Evolutionary conservation across 1,284 basidiomycete species (phyloP), one percentile per base, ranked within the genome.

Genomic region (Ustilago nuda): DNA sequence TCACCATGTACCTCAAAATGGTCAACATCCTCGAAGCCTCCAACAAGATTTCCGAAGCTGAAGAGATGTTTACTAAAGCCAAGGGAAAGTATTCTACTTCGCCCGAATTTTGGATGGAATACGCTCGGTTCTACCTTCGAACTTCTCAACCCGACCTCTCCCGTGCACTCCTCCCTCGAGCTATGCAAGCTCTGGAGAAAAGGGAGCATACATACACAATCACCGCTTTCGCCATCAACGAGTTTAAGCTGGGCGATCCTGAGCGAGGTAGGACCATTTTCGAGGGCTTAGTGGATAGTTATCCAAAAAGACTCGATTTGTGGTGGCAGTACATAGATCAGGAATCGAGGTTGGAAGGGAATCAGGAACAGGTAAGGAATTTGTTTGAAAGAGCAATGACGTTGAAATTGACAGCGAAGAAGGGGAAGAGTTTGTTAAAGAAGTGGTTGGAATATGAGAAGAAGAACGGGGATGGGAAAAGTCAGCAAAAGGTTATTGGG

Each of bases 261-360:
- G 97, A 99, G 87, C 91, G 96, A 55, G 97, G 95, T 23, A 92
- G 93, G 84, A 98, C 96, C 0, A 90, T 99, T 61, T 99, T 98
- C 73, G 97, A 99, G 86, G 97, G 96, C 41, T 93, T 99, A 63
- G 89, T 99, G 35, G 94, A 96, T 84, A 93, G 92, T 15, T 94
- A 98, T 87, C 92, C 95, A 3, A 98, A 95, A 86, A 91, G 94
- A 55, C 92, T 95, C 88, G 96, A 99, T 86, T 88, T 98, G 46
- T 99, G 98, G 95, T 93, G 92, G 65, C 89, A 98, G 63, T 99
- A 99, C 87, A 92, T 98, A 84, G 97, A 99, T 85, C 95, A 98
- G 91, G 93, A 98, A 84, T 91, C 91, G 7, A 56, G 73, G 12
- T n/a, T 69, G 50, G 50, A 61, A 8, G 65, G 56, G 4, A 72